Percentiles rank a stretch among this genome's conserved stretches.
phyloP scores from a whole-genome alignment of 2,329 filamentous ascomycete genomes.

The Orbilia oligospora region DNA sequence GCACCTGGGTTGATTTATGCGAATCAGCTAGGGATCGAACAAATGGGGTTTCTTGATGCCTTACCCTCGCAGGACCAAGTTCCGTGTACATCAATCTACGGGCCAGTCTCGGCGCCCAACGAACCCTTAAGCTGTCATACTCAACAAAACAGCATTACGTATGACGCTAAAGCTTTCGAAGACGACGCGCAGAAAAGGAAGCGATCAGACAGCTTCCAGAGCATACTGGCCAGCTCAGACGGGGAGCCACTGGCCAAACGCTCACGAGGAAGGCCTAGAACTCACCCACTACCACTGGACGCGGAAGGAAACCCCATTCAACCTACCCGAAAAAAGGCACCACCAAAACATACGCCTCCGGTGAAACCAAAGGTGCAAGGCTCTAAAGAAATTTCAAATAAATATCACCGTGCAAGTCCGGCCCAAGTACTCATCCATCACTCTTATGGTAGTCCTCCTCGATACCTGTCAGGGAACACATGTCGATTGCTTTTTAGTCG shows the following conservation, averaged over 20 bases:
- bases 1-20: not conserved
- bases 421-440: constrained; percentile 2
- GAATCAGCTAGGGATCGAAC: not conserved
- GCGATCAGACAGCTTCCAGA: not conserved
- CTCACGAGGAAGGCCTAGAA: not conserved
- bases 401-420: not conserved
- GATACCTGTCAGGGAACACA: not conserved
- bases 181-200: not conserved
- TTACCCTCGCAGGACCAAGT: no score
- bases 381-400: not conserved
- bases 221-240: not conserved
- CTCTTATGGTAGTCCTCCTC: not conserved
- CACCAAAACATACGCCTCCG: not conserved
- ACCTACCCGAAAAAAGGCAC: not conserved
- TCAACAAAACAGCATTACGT: not conserved
- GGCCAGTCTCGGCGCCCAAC: no score
- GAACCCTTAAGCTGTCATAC: not conserved
- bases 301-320: constrained; percentile 1
- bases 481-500: no score
- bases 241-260: not conserved
- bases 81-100: no score
- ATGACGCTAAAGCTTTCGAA: not conserved
- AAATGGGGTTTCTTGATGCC: not conserved
- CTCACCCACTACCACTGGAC: not conserved
- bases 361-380: no score